Percentiles rank a stretch among this genome's conserved stretches.
phyloP scores from a whole-genome alignment of 139 green algal genomes.

The Ettlia oleoabundans region DNA sequence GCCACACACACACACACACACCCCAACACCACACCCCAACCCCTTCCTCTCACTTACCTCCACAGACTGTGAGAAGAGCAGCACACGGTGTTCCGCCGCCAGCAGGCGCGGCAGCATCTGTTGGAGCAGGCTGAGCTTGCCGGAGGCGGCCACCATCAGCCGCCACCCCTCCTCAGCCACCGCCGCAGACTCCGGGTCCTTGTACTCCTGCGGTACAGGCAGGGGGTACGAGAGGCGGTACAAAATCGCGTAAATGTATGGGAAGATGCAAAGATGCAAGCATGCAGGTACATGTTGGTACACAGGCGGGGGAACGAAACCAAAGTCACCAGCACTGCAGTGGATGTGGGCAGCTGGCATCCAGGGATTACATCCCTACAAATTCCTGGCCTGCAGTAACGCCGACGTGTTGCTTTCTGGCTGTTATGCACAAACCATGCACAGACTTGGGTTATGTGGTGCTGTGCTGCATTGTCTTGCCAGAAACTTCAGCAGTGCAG shows the following conservation, averaged over 20 bases:
- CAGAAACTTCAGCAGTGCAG: too few species aligned
- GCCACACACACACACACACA: background rate
- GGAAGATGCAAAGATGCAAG: background rate
- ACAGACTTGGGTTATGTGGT: too few species aligned
- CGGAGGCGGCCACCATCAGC: slow-evolving; percentile 38
- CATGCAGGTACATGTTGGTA: background rate
- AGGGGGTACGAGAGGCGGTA: background rate
- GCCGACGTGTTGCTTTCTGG: background rate
- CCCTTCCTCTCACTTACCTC: too few species aligned
- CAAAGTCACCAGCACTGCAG: too few species aligned
- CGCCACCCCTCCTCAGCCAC: slow-evolving; percentile 20
- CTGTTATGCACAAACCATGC: background rate
- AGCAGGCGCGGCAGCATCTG: slow-evolving; percentile 76
- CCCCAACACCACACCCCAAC: background rate
- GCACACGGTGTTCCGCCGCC: slow-evolving; percentile 72
- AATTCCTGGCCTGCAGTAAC: too few species aligned
- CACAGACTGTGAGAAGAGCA: slow-evolving; percentile 82
- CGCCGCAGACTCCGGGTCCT: background rate
- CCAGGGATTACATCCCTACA: too few species aligned
- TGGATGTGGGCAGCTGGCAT: too few species aligned
- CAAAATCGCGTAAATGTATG: background rate
- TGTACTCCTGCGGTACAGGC: slow-evolving; percentile 8
- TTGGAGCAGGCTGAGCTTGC: slow-evolving; percentile 84
- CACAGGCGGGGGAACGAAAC: too few species aligned
- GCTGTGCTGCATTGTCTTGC: too few species aligned